Evolutionary conservation across 352 stramenopile genomes (phyloP).

Genomic region (Peronosclerospora sorghi): DNA sequence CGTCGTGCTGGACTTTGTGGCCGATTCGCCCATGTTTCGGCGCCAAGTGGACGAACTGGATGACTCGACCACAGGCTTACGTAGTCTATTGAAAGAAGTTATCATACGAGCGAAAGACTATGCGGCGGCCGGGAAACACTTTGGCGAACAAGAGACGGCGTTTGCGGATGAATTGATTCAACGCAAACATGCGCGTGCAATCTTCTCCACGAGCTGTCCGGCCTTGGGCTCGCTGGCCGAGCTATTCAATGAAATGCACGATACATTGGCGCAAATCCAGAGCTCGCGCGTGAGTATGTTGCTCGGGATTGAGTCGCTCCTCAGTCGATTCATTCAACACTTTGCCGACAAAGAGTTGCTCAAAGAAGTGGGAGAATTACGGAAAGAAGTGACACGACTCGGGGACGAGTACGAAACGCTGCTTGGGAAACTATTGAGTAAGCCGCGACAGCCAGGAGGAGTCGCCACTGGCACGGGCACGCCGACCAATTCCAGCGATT

Average conservation of each 20-base stretch:
- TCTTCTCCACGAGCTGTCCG: constrained; percentile 76
- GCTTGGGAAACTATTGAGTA: constrained; percentile 70
- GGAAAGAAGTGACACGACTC: constrained; percentile 52
- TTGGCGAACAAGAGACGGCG: constrained; percentile 57
- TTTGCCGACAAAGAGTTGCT: constrained; percentile 64
- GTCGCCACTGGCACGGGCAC: constrained; percentile 13
- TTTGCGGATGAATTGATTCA: constrained; percentile 64
- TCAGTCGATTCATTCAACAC: constrained; percentile 49
- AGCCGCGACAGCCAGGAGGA: constrained; percentile 30
- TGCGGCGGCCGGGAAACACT: constrained; percentile 42
- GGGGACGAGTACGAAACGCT: constrained; percentile 76
- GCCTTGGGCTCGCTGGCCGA: constrained; percentile 65
- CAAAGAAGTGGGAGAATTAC: constrained; percentile 55
- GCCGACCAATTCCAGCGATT: constrained; percentile 14
- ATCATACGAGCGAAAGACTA: constrained; percentile 69
- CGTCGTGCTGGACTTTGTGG: constrained; percentile 76
- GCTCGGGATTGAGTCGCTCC: constrained; percentile 63
- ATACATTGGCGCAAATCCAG: constrained; percentile 70
- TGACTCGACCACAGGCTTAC: constrained; percentile 54
- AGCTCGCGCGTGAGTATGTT: constrained; percentile 79
- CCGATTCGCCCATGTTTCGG: constrained; percentile 82
- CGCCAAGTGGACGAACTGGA: constrained; percentile 72
- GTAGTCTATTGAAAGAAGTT: constrained; percentile 59
- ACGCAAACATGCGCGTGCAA: constrained; percentile 65
- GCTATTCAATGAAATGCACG: constrained; percentile 74